phyloP scores from a whole-genome alignment of 441 rosid genomes.

The Pelargonium citronellum region DNA sequence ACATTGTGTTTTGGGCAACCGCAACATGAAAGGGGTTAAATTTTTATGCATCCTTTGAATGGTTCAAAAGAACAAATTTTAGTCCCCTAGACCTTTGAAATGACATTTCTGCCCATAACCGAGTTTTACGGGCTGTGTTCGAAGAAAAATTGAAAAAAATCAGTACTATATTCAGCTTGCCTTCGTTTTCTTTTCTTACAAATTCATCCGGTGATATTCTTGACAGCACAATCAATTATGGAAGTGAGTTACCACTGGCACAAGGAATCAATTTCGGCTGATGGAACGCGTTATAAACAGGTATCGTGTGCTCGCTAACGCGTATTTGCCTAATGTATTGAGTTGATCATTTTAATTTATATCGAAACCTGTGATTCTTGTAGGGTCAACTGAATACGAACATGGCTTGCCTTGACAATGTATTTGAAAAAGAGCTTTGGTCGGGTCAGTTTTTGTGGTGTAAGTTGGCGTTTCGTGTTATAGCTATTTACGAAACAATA shows the following conservation, averaged over 20 bases:
- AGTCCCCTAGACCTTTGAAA: too few relatives aligned
- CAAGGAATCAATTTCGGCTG: conserved; percentile 97
- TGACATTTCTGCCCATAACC: too few relatives aligned
- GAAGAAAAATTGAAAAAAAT: neutral
- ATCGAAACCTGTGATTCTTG: too few relatives aligned
- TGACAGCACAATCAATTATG: conserved; percentile 83
- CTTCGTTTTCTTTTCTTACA: neutral
- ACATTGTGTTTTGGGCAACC: neutral
- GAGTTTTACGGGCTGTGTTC: too few relatives aligned
- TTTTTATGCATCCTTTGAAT: neutral
- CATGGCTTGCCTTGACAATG: too few relatives aligned
- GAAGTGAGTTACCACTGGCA: conserved; percentile 87
- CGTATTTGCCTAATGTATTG: neutral
- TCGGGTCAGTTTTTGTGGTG: too few relatives aligned
- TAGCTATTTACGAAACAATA: neutral
- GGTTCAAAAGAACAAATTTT: too few relatives aligned
- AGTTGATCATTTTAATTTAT: neutral
- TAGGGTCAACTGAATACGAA: too few relatives aligned
- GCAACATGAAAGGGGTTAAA: too few relatives aligned
- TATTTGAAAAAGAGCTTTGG: too few relatives aligned
- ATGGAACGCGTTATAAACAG: neutral
- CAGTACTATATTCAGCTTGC: neutral
- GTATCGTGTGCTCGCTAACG: neutral
- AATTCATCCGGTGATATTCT: conserved; percentile 7
- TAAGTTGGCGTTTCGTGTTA: neutral